Conservation (phyloP, 306 rosid genomes). For the Medicago truncatula region DNA sequence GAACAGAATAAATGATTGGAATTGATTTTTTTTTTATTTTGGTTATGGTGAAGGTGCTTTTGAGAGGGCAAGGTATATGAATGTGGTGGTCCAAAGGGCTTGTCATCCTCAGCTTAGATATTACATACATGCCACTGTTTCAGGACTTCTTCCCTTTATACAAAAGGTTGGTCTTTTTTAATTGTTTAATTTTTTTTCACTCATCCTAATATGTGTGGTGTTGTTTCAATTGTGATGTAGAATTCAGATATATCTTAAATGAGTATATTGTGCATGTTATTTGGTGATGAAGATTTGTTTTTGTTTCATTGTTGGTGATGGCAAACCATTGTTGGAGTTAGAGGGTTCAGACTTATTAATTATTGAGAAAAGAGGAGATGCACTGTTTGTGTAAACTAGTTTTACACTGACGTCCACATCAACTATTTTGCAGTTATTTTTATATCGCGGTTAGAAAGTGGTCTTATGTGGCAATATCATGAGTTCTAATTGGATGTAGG, state of each 20-base stretch:
- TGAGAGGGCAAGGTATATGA: conserved; percentile 88
- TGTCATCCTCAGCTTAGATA: conserved; percentile 81
- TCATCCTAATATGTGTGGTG: not conserved
- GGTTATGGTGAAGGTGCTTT: conserved; percentile 69
- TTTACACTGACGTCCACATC: no score
- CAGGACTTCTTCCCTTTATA: conserved; percentile 74
- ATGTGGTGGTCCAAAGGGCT: conserved; percentile 83
- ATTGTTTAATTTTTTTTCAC: not conserved
- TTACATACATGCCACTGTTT: conserved; percentile 79
- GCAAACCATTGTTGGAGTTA: not conserved
- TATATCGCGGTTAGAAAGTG: not conserved
- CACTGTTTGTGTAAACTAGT: not conserved
- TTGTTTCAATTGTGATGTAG: conserved; percentile 20
- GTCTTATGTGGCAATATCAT: not conserved
- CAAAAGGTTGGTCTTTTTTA: conserved; percentile 60
- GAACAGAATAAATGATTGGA: not conserved
- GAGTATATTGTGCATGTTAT: conserved; percentile 22
- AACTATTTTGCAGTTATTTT: not conserved
- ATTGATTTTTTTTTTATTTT: conserved; percentile 19
- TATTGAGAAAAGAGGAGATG: no score
- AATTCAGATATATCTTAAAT: not conserved
- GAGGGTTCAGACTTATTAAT: no score
- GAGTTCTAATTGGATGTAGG: not conserved
- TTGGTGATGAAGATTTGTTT: conserved; percentile 11
- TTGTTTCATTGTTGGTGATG: not conserved